Evolutionary conservation across 2,329 filamentous ascomycete genomes (phyloP).

Genomic region (Helicocarpus griseus): DNA sequence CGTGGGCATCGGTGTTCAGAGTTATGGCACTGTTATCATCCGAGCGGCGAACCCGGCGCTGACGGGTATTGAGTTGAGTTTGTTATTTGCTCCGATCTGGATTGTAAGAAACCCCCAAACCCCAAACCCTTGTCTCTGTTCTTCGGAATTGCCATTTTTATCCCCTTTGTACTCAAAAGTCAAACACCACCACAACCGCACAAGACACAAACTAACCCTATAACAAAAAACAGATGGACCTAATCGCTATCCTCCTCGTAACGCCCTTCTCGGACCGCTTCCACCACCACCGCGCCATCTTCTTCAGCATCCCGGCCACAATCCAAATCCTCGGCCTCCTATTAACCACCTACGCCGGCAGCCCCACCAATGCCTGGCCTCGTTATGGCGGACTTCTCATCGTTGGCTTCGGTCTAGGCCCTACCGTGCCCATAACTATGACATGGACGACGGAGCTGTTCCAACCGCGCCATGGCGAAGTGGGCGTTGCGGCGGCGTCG

Average conservation of each 20-base stretch:
- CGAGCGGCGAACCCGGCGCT: conserved; percentile 64
- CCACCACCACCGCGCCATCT: conserved; percentile 65
- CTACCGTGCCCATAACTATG: conserved; percentile 89
- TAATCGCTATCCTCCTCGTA: conserved; percentile 74
- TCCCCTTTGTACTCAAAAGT: neutral
- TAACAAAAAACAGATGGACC: conserved; percentile 55
- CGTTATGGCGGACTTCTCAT: conserved; percentile 82
- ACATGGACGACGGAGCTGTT: conserved; percentile 88
- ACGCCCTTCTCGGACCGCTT: conserved; percentile 83
- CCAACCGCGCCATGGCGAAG: conserved; percentile 78
- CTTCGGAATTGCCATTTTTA: conserved; percentile 2
- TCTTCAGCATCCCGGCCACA: conserved; percentile 67
- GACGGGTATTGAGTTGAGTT: conserved; percentile 63
- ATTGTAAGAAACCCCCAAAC: conserved; percentile 48
- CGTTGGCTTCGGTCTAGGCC: conserved; percentile 81
- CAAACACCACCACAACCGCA: too few species aligned
- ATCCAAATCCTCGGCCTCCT: conserved; percentile 77
- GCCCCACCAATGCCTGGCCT: conserved; percentile 58
- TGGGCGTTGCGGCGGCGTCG: conserved; percentile 76
- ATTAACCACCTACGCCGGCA: conserved; percentile 62
- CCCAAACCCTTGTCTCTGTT: neutral
- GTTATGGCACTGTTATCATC: conserved; percentile 82
- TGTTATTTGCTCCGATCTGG: conserved; percentile 88
- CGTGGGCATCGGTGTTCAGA: conserved; percentile 81
- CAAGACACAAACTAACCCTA: neutral